Evolutionary conservation across 1,139 yeast genomes (phyloP), one percentile per base, ranked within the genome.

Genomic region (Kodamaea derodonti): DNA sequence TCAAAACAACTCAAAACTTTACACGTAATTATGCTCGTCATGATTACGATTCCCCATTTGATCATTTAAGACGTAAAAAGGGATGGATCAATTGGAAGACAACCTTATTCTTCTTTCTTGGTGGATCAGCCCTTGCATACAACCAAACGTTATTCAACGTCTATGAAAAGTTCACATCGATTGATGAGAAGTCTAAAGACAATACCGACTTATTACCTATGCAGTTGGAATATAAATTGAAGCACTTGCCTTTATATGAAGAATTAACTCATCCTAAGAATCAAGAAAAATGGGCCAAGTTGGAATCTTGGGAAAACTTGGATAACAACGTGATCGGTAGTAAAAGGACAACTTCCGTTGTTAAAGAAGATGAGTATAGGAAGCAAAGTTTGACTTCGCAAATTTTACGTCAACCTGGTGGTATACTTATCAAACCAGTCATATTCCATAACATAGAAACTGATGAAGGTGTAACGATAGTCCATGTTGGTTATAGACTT

Each of bases 401-500:
- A 31, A 63, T 69, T 1, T 56, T 69, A 33, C 60, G 66, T 3
- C 60, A 61, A 34, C 90, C 95, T 0, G 96, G 96, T 3, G 95
- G 90, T 0, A 72, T 88, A 37, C 72, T 87, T 7, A 72, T 85
- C 30, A 75, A 80, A 31, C 95, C 95, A 2, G 66, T 79, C 15
- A 71, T 83, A 13, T 88, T 84, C 51, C 76, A 78, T 43, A 78
- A 84, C 45, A 48, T 61, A 7, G 62, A 61, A 24, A 73, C 78
- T 2, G 69, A 75, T 38, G 82, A 85, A 40, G 72, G 83, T 0
- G 72, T 84, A 0, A 74, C 87, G 0, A 69, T 84, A 3, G 69
- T 86, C 18, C 95, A 87, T 54, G 71, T 84, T 33, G 97, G 97
- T 0, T 78, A 82, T 51, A 73, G 74, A 42, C 60, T 88, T 24